Evolutionary conservation across 345 rosid species (phyloP).

Genomic region (Xanthoceras sorbifolium): DNA sequence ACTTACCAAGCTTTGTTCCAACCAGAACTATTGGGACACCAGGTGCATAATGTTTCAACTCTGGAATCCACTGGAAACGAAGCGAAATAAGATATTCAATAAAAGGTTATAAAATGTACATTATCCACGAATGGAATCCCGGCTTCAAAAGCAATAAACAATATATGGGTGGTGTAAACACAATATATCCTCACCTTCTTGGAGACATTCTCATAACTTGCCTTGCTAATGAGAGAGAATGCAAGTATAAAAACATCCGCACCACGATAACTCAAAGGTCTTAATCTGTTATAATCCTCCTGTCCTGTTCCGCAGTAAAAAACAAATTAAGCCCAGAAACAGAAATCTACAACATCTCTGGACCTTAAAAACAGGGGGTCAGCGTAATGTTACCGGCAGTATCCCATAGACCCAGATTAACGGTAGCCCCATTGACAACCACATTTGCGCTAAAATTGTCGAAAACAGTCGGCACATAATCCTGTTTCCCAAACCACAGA

Average conservation of each 20-base stretch:
- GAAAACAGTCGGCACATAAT: constrained; percentile 90
- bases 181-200: constrained; percentile 61
- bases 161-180: not conserved
- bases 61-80: constrained; percentile 91
- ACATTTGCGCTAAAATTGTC: constrained; percentile 98
- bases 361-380: not conserved
- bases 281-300: constrained; percentile 89
- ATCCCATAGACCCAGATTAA: constrained; percentile 96
- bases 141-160: not conserved
- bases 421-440: constrained; percentile 83
- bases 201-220: constrained; percentile 95
- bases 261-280: constrained; percentile 94
- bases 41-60: constrained; percentile 92
- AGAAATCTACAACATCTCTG: constrained; percentile 8
- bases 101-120: not conserved
- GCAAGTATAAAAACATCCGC: constrained; percentile 97
- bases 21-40: constrained; percentile 90
- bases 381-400: constrained; percentile 70
- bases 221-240: constrained; percentile 96
- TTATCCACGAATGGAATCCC: not conserved
- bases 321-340: constrained; percentile 6
- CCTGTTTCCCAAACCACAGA: constrained; percentile 48
- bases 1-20: constrained; percentile 93
- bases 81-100: constrained; percentile 10
- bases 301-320: constrained; percentile 56